Evolutionary conservation across 2,329 filamentous ascomycete species (phyloP), one percentile per base, ranked within the genome.

Genomic region (Graphiopsis chlorocephala): DNA sequence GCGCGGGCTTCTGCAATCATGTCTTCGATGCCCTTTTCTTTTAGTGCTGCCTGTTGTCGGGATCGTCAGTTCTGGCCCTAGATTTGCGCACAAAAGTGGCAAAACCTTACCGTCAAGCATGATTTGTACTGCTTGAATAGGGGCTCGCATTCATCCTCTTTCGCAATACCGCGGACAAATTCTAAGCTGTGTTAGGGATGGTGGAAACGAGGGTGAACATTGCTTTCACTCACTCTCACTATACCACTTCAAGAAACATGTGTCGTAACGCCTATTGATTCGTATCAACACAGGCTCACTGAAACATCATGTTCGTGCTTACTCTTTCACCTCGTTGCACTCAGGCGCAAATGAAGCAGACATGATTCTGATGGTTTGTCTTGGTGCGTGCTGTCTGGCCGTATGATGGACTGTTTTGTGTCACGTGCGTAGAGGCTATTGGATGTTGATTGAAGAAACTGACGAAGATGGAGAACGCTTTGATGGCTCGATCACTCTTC

Each of bases 201-300:
- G 15, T 15, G 3, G 6, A 31, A 58, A 4, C 17, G 20, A 29
- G 12, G 42, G 42, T 26, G 15, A 8, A 20, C 14, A 12, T 6
- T 23, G 38, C 3, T 25, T n/a, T 26, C 31, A 78, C 89, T 65
- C 83, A 97, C 95, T 98, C 80, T 99, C 95, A 76, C 93, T 97
- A 78, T 99, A 99, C 95, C 95, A 99, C 80, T 97, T 98, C 69
- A 99, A 82, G 77, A 99, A 99, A 81, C 95, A 99, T 61, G 90
- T 93, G 78, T 99, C 95, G 76, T 99, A 99, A 72, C 89, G 91
- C 77, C 93, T 97, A 67, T 25, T 8, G 10, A 26, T 25, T 4
- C 8, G 23, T n/a, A 29, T 31, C 29, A 31, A 20, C 28, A 31
- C 3, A 25, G 26, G 48, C 48, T 52, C 48, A 17, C 25, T 8